A percentile compares a stretch with the other conserved stretches of the same genome.
These are phyloP conservation scores for Pseudocercospora cruenta DNA, from an alignment of 2,329 filamentous ascomycete species.

Conservation along the genomic window DNA sequence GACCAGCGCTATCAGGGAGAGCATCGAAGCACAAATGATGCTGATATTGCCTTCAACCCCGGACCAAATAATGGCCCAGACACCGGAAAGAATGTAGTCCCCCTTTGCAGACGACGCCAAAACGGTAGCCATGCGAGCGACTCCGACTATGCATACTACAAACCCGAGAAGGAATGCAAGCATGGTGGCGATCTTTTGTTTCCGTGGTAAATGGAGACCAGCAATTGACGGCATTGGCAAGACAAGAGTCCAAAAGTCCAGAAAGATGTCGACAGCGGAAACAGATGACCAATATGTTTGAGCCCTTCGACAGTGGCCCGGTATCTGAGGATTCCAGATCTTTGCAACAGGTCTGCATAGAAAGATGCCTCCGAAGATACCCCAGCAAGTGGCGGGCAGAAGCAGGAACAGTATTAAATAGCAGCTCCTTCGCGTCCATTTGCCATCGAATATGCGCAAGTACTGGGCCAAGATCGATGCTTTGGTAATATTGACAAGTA, in stretches of 20 bases:
- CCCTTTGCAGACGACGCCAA: conserved; percentile 26
- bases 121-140: conserved; percentile 32
- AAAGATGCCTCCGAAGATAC: conserved; percentile 45
- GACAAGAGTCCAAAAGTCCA: conserved; percentile 49
- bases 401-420: conserved; percentile 43
- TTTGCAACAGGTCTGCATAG: conserved; percentile 47
- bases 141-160: conserved; percentile 37
- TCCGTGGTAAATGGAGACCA: conserved; percentile 46
- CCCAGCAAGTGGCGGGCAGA: conserved; percentile 34
- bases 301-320: conserved; percentile 44
- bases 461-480: conserved; percentile 55
- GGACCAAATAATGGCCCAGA: conserved; percentile 47
- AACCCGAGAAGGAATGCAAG: conserved; percentile 50
- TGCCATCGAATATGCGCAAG: conserved; percentile 49
- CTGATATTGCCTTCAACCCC: conserved; percentile 49
- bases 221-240: conserved; percentile 50
- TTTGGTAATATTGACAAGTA: conserved; percentile 47
- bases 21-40: conserved; percentile 49
- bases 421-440: conserved; percentile 41
- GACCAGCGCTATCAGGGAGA: conserved; percentile 49
- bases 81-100: conserved; percentile 40
- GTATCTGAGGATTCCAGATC: conserved; percentile 44
- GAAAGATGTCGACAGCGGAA: conserved; percentile 48
- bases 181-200: conserved; percentile 47
- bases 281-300: conserved; percentile 50